A percentile compares a stretch with the other conserved stretches of the same genome.
These are phyloP conservation scores for Coelastrella sp. DNA, from an alignment of 139 green algal genomes.

Conservation along the genomic window DNA sequence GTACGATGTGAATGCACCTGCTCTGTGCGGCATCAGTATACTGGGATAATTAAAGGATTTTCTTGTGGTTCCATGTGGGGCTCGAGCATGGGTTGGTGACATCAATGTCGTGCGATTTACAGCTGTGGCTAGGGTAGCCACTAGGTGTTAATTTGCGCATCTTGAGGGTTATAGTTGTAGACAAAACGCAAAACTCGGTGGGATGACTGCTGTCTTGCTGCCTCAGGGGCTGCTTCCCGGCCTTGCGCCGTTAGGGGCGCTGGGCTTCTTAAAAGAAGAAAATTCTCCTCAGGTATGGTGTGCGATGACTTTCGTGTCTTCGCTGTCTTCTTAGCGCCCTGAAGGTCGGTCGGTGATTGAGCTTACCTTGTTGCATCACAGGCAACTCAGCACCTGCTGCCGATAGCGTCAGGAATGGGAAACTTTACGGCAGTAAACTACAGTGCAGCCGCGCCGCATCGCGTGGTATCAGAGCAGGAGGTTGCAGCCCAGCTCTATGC, in stretches of 20 bases:
- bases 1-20: too few relatives aligned
- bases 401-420: not conserved
- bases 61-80: not conserved
- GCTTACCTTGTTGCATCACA: constrained; percentile 12
- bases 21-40: too few relatives aligned
- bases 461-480: not conserved
- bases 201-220: not conserved
- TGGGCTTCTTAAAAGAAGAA: not conserved
- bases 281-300: not conserved
- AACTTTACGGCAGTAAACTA: not conserved
- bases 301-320: not conserved
- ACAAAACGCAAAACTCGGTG: not conserved
- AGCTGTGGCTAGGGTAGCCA: not conserved
- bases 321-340: not conserved
- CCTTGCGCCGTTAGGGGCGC: not conserved
- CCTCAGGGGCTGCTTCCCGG: not conserved
- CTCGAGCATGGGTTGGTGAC: not conserved
- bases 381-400: not conserved
- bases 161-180: not conserved
- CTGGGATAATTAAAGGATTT: not conserved
- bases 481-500: constrained; percentile 16
- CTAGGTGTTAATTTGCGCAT: not conserved
- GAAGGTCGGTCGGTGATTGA: not conserved
- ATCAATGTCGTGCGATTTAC: constrained; percentile 1
- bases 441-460: not conserved